A percentile compares a stretch with the other conserved stretches of the same genome.
Evolutionary conservation across 129 eudicot genomes (phyloP).

Genomic region (Scalesia atractyloides): DNA sequence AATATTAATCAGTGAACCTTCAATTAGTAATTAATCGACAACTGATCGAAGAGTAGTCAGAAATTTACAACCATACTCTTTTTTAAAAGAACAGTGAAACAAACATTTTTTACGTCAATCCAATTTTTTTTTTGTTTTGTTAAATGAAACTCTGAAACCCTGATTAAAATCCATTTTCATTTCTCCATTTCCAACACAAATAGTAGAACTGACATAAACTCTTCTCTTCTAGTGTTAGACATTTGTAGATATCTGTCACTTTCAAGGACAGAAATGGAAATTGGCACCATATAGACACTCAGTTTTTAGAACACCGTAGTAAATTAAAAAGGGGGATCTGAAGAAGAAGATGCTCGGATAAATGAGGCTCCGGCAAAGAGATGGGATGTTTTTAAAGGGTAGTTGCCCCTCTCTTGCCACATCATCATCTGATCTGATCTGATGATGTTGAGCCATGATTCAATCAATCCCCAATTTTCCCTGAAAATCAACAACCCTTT

Average conservation of each 20-base stretch:
- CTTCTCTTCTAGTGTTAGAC: too few species aligned
- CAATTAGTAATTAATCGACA: too few species aligned
- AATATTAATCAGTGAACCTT: too few species aligned
- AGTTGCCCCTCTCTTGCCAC: conserved; percentile 18
- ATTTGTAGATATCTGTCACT: neutral
- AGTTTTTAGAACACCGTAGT: neutral
- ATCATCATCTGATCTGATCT: neutral
- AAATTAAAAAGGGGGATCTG: conserved; percentile 16
- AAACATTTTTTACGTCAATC: too few species aligned
- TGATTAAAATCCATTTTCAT: too few species aligned
- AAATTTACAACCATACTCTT: too few species aligned
- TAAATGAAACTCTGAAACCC: too few species aligned
- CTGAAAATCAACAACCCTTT: neutral
- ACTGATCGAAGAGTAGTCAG: too few species aligned
- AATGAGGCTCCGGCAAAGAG: conserved; percentile 23
- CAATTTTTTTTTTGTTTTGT: too few species aligned
- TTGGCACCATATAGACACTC: neutral
- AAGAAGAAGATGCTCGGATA: conserved; percentile 10
- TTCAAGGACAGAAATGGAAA: neutral
- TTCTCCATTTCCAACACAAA: too few species aligned
- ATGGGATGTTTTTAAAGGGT: conserved; percentile 11
- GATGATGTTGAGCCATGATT: conserved; percentile 6
- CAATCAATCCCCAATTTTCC: neutral
- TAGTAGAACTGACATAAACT: too few species aligned
- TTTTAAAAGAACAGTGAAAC: too few species aligned